Evolutionary conservation across 2,329 filamentous ascomycete genomes (phyloP), one percentile per base, ranked within the genome.

Genomic region (Clonostachys byssicola): DNA sequence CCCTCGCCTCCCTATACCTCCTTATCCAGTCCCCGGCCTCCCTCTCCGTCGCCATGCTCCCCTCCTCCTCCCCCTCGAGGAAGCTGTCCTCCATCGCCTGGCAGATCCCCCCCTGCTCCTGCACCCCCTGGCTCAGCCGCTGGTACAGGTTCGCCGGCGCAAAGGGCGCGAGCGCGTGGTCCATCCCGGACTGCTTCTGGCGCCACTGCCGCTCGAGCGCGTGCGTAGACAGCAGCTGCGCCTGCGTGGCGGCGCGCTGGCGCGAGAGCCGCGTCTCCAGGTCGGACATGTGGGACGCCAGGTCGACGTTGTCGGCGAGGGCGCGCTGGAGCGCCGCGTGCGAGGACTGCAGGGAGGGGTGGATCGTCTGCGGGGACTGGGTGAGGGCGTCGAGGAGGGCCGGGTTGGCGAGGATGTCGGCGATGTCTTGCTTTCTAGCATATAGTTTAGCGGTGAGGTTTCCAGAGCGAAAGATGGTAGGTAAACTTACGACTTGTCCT

Each of bases 151-250:
- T 86, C 40, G 89, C 87, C 0, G 92, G 91, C 23, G 89, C 88
- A 70, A 95, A 97, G 1, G 89, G 88, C 35, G 83, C 81, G 50
- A 97, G 72, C 7, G 89, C 90, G 45, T 82, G 77, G 63, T 97
- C 94, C 80, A 96, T 94, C 57, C 94, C 90, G 2, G 81, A 77
- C 65, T 97, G 89, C 65, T 94, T 95, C 55, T 88, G 81, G 47
- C 86, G 83, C 89, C 94, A 97, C 60, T 92, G 86, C n/a, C 92
- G 82, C 69, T 97, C 94, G 14, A 96, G 80, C 2, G 89, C 88
- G 58, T 92, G 88, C 18, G 94, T 82, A 12, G 89, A 80, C 2
- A 97, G 77, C 1, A 97, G 80, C 49, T 92, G 86, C 5, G 89
- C 86, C 61, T 95, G 90, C 0, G 89, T 87, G 2, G 79, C 75